Evolutionary conservation across 345 rosid genomes (phyloP).

Genomic region (sweet orange (Citrus sinensis)): DNA sequence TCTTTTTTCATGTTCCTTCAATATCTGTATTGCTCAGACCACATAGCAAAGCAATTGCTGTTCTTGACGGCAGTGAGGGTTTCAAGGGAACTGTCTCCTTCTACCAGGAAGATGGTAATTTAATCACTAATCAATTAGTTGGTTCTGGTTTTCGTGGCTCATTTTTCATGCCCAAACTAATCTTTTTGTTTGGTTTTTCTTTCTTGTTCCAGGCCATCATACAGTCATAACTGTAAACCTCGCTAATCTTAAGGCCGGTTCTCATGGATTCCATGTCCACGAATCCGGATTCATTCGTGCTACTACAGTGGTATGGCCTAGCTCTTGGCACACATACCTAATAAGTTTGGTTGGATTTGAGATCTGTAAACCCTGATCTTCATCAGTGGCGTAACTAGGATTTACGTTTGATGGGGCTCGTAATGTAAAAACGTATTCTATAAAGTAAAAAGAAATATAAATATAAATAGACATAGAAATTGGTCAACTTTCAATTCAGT

Average conservation of each 20-base stretch:
- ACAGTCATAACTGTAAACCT: conserved; percentile 75
- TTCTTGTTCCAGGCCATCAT: conserved; percentile 36
- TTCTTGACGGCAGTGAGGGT: conserved; percentile 65
- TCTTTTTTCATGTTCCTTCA: not conserved
- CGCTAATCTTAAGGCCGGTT: conserved; percentile 89
- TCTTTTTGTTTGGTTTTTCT: not conserved
- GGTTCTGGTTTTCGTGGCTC: not conserved
- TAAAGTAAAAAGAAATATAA: no score
- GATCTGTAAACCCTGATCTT: no score
- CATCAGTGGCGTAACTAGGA: no score
- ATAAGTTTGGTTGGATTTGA: not conserved
- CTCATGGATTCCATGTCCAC: conserved; percentile 21
- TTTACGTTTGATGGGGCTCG: no score
- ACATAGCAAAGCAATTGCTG: conserved; percentile 71
- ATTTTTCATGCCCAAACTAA: not conserved
- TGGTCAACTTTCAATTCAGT: no score
- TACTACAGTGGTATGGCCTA: conserved; percentile 79
- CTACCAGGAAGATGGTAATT: conserved; percentile 71
- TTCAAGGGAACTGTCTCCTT: conserved; percentile 75
- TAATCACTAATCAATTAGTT: not conserved
- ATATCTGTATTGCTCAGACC: conserved; percentile 38
- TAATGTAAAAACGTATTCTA: no score
- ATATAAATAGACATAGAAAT: no score
- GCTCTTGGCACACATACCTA: not conserved
- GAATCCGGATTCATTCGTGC: conserved; percentile 31